phyloP scores from a whole-genome alignment of 495 filamentous ascomycete species.

The Hypoxylon fuscum region DNA sequence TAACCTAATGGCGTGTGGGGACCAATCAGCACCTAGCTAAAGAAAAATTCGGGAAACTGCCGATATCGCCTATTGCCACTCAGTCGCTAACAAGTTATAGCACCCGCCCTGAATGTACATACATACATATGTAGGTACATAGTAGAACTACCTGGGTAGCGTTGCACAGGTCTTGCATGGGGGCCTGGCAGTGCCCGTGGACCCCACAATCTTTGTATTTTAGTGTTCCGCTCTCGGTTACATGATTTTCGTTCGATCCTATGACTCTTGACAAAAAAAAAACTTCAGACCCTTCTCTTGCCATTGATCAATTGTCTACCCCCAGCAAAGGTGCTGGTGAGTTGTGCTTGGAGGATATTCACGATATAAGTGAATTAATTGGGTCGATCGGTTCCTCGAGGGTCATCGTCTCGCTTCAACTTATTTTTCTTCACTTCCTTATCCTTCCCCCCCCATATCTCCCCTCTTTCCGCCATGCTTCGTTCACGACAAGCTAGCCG shows the following conservation, averaged over 20 bases:
- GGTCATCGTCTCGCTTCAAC: slow-evolving; percentile 16
- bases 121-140: no score
- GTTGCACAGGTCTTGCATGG: slow-evolving; percentile 14
- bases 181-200: slow-evolving; percentile 5
- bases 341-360: slow-evolving; percentile 19
- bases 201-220: slow-evolving; percentile 49
- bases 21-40: slow-evolving; percentile 21
- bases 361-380: slow-evolving; percentile 16
- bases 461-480: slow-evolving; percentile 48
- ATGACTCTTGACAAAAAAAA: slow-evolving; percentile 29
- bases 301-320: slow-evolving; percentile 27
- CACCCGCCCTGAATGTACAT: neutral
- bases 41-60: slow-evolving; percentile 30
- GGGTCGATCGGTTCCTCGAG: slow-evolving; percentile 2
- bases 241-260: slow-evolving; percentile 8
- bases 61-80: slow-evolving; percentile 42
- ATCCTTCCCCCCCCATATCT: neutral
- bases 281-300: slow-evolving; percentile 26
- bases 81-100: slow-evolving; percentile 9
- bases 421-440: slow-evolving; percentile 7
- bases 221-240: slow-evolving; percentile 39
- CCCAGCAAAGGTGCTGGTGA: slow-evolving; percentile 18
- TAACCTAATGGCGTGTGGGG: slow-evolving; percentile 6
- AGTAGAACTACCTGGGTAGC: no score
- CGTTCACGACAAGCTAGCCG: slow-evolving; percentile 51